Base-by-base conservation (phyloP, 176 grass and related monocot species). In the Puccinellia tenuiflora region DNA sequence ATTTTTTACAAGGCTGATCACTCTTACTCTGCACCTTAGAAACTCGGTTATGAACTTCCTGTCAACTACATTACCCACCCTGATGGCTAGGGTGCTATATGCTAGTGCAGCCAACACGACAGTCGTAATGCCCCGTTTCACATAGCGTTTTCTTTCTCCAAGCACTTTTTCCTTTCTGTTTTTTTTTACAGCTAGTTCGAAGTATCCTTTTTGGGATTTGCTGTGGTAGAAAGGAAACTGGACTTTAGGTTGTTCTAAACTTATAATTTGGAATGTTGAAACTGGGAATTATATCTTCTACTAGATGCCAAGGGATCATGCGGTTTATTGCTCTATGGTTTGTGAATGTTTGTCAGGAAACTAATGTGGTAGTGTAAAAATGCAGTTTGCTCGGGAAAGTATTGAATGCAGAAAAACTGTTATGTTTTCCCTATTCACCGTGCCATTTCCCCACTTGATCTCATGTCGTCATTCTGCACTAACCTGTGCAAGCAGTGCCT, bases 401-500 rank as follows among this genome's bases (percentile, higher is more conserved):
- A 48, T 16, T 54, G 4, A 57, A 12, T 37, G 3, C 16, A 17
- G 53, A 42, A 34, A 34, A 4, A 2, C 43, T 80, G 7, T 22
- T 3, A 9, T 5, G 35, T 48, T 25, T 18, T 77, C 3, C 52
- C 34, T 72, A 25, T 18, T 73, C 39, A 37, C 51, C 1, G 50
- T 68, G 8, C 28, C 38, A 7, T 54, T n/a, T 33, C 5, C 5
- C 5, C 56, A 16, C 21, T 14, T 18, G 42, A 1, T 61, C 57
- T 81, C 11, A 47, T 21, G 18, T 26, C 29, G 18, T 26, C 29
- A 67, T 43, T 29, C 3, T 77, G 25, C 2, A 51, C 21, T 81
- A 57, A 15, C 5, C 20, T 88, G 5, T 48, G 24, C 24, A 66
- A 74, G 22, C 88, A 99, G 96, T 12, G 93, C 91, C 0, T 52